Conservation (phyloP, 306 rosid species). For the Gastrolobium bilobum region DNA sequence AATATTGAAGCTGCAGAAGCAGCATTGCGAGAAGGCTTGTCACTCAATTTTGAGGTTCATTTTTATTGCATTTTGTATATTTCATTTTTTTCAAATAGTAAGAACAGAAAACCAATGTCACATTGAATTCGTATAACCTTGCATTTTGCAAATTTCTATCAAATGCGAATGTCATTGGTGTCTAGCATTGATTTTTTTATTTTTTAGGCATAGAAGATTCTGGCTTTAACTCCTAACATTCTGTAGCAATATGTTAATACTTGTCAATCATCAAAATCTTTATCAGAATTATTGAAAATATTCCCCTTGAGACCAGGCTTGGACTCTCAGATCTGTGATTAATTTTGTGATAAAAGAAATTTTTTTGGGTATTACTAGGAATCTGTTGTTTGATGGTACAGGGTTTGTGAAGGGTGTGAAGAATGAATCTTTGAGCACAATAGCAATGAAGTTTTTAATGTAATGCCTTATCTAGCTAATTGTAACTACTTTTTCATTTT, state of each 20-base stretch:
- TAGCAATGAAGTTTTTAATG: neutral
- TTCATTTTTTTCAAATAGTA: neutral
- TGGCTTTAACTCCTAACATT: slow-evolving; percentile 7
- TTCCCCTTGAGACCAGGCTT: neutral
- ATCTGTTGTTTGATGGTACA: slow-evolving; percentile 1
- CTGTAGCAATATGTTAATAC: slow-evolving; percentile 7
- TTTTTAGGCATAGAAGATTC: neutral
- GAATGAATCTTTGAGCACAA: neutral
- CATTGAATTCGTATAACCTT: slow-evolving; percentile 4
- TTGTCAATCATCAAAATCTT: neutral
- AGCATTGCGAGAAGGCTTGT: slow-evolving; percentile 84
- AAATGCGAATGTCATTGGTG: neutral
- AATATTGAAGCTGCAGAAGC: slow-evolving; percentile 91
- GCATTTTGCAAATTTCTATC: neutral
- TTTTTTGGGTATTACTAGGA: neutral
- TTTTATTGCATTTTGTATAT: neutral
- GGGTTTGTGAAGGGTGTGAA: neutral
- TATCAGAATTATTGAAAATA: neutral
- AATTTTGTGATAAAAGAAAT: neutral
- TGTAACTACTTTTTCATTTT: neutral
- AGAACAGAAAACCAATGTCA: neutral
- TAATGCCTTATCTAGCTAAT: neutral
- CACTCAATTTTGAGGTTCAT: slow-evolving; percentile 84
- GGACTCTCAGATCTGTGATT: neutral
- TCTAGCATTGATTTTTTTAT: neutral